Base-by-base conservation (phyloP, 257 asterid genomes). In the Catharanthus roseus region DNA sequence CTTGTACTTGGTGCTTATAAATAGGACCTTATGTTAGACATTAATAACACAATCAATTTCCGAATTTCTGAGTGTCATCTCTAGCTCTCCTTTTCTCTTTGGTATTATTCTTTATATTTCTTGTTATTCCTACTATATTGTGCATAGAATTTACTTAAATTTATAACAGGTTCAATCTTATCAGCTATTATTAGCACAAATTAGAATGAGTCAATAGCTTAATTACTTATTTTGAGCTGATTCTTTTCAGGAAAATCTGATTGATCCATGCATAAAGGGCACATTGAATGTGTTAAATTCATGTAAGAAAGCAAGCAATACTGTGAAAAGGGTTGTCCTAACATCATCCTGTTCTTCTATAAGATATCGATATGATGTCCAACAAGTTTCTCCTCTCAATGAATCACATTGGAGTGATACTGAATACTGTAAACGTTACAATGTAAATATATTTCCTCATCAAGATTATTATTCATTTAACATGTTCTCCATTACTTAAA, bases 381-480 rank as follows among this genome's bases (percentile, higher is more conserved):
- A 74, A 28, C 63, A 81, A 74, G 75, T 66, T 36, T 91, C 93
- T 23, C 90, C 96, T 31, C 93, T 91, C 55, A 91, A 95, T 66
- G 97, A 95, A 77, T 86, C 96, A 26, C 97, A 91, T n/a, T 91
- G 97, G 99, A 86, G 86, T 5, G 93, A 95, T 76, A 85, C 81
- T 2, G 86, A 89, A 16, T 95, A 95, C 41, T 95, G 99, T 70
- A 72, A 80, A 79, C 70, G 15, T 62, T 36, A 91, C 88, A 95
- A 89, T 68, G 97, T 91, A 87, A 70, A 38, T 38, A 38, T 9
- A 0, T 13, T 15, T 24, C 19, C 26, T 38, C 8, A 38, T 8
- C 8, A 8, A 38, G n/a, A 38, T 38, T 38, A 38, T 38, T 38
- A 38, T 38, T 38, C 8, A 3, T 38, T 38, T 38, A 3, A 8